Base-by-base conservation (phyloP, 2,329 filamentous ascomycete species). In the Curvularia eragrostidis region DNA sequence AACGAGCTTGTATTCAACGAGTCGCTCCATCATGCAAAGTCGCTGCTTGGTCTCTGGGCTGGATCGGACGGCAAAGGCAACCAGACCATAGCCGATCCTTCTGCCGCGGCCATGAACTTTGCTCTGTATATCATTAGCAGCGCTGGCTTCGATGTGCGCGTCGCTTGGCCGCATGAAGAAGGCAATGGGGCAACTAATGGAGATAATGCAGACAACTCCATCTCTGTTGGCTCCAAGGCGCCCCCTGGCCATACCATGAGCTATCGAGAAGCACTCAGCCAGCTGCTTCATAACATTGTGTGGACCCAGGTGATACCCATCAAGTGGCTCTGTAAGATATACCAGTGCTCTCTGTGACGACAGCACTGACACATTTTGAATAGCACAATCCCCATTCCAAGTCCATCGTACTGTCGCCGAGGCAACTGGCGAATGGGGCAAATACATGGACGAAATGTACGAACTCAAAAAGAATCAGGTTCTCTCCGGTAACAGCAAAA, bases 371-470 rank as follows among this genome's bases (percentile, higher is more conserved):
- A 6, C 53, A 8, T 9, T 1, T 21, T 50, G 21, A 18, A 23
- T 47, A 75, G 72, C 48, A 26, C 68, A 66, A 52, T 77, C 75
- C 5, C 75, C 75, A 7, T 53, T 84, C 63, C 78, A 84, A 60
- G 73, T 76, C 13, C 79, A 85, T 34, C 83, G 81, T 54, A 73
- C 78, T 18, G 84, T 87, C 0, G 78, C 82, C 23, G 77, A 82
- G 52, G 84, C 87, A 2, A 83, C 85, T 52, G 72, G 75, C 4
- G 89, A 92, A 75, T 91, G 88, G 80, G 78, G 83, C 32, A 81
- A 84, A 59, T 92, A 92, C 74, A 88, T 91, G 84, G 79, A 85
- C 44, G 87, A 91, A 67, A 83, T 92, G 42, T 83, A 91, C 56
- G 78, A 85, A 28, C 82, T 84, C 63, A 91, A 91, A 76, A 81